phyloP scores from a whole-genome alignment of 2,329 filamentous ascomycete genomes.

The Phoma sp. region DNA sequence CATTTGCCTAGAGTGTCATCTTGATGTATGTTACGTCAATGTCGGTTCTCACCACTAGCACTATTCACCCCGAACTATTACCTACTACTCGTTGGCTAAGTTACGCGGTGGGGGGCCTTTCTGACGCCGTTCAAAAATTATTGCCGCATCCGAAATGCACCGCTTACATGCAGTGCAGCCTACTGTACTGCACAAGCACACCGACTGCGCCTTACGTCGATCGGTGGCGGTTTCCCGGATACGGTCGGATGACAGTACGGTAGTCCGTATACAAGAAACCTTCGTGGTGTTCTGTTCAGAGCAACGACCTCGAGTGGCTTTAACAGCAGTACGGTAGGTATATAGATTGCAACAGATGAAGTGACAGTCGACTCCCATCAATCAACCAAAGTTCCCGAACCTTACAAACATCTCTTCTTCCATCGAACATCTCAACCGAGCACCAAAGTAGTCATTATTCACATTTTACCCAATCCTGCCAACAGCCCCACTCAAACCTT shows the following conservation, averaged over 20 bases:
- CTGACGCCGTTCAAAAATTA: too few species aligned
- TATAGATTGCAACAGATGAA: background rate
- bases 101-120: too few species aligned
- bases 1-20: background rate
- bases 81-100: too few species aligned
- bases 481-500: background rate
- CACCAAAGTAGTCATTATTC: too few species aligned
- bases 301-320: background rate
- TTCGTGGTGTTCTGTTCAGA: background rate
- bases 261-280: background rate
- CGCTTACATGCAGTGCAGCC: background rate
- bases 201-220: background rate
- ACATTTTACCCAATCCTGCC: background rate
- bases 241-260: conserved; percentile 3
- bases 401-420: background rate
- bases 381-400: background rate
- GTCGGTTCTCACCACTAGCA: background rate
- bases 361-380: background rate
- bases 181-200: background rate
- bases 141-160: background rate
- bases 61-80: too few species aligned
- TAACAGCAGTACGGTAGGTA: background rate
- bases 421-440: background rate
- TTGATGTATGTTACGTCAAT: background rate
- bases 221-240: conserved; percentile 4